Evolutionary conservation across 2,329 filamentous ascomycete genomes (phyloP).

Genomic region (Monosporascus sp.): DNA sequence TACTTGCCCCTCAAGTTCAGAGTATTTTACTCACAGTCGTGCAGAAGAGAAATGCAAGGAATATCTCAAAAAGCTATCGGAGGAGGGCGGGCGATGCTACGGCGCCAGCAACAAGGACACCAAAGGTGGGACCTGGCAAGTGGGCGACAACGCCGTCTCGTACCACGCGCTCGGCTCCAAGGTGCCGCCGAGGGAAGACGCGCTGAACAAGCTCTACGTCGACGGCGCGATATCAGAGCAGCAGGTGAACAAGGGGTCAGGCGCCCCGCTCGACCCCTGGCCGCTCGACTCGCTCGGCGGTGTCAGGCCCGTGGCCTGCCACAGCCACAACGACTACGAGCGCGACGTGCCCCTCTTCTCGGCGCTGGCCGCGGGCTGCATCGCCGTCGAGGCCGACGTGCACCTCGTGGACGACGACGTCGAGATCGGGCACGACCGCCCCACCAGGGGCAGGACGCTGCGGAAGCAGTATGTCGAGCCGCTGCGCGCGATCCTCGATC

Average conservation of each 20-base stretch:
- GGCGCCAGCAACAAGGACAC: slow-evolving; percentile 20
- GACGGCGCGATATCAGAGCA: slow-evolving; percentile 16
- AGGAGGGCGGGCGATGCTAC: slow-evolving; percentile 15
- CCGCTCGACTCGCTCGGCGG: slow-evolving; percentile 18
- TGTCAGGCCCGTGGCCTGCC: slow-evolving; percentile 18
- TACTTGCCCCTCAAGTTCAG: not conserved
- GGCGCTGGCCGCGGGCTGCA: slow-evolving; percentile 21
- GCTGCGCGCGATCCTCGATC: slow-evolving; percentile 19
- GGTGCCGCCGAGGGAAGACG: slow-evolving; percentile 19
- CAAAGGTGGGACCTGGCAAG: slow-evolving; percentile 24
- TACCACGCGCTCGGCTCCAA: slow-evolving; percentile 21
- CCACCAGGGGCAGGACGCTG: slow-evolving; percentile 18
- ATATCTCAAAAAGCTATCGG: slow-evolving; percentile 19
- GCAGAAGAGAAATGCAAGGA: slow-evolving; percentile 17
- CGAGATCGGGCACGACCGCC: slow-evolving; percentile 19
- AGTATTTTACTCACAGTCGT: slow-evolving; percentile 5
- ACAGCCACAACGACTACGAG: slow-evolving; percentile 25
- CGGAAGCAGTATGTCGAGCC: slow-evolving; percentile 21
- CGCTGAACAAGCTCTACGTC: slow-evolving; percentile 19
- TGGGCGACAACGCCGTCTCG: slow-evolving; percentile 18
- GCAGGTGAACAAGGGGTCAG: slow-evolving; percentile 16
- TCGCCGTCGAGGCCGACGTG: slow-evolving; percentile 23
- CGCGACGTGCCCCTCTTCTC: slow-evolving; percentile 19
- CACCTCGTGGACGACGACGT: slow-evolving; percentile 16
- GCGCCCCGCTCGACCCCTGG: slow-evolving; percentile 21